These are phyloP conservation scores for Lachnellula cervina DNA, from an alignment of 2,329 filamentous ascomycete species.

Conservation along the genomic window DNA sequence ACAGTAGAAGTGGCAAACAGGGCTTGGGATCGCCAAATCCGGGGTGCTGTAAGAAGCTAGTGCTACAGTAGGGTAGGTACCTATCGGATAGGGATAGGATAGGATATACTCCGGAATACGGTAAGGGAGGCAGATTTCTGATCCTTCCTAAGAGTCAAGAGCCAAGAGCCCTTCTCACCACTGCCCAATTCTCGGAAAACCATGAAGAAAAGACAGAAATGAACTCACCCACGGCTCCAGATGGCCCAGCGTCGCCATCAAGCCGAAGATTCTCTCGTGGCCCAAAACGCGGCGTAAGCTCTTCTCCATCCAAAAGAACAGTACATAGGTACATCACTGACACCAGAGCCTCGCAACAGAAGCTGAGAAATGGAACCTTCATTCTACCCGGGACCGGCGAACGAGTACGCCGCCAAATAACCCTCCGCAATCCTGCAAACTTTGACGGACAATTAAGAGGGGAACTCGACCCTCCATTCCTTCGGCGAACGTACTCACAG, in stretches of 20 bases:
- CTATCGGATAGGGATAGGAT: no score
- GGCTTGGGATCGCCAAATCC: no score
- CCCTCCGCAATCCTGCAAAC: constrained; percentile 54
- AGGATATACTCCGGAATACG: no score
- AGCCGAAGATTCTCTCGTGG: constrained; percentile 18
- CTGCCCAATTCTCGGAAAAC: constrained; percentile 1
- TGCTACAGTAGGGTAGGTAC: no score
- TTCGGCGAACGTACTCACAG: constrained; percentile 19
- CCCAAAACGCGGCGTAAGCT: constrained; percentile 25
- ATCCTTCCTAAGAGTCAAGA: not conserved
- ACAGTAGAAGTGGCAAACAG: no score
- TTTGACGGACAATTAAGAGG: constrained; percentile 18
- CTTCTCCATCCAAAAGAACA: not conserved
- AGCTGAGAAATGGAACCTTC: constrained; percentile 80
- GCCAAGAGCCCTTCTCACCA: not conserved
- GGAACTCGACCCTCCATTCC: constrained; percentile 12
- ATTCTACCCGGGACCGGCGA: constrained; percentile 84
- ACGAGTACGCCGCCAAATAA: constrained; percentile 74
- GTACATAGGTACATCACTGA: not conserved
- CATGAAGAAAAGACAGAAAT: constrained; percentile 24
- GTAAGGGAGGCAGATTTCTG: not conserved
- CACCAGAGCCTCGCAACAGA: constrained; percentile 37
- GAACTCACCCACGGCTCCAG: constrained; percentile 28
- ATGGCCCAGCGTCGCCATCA: constrained; percentile 22
- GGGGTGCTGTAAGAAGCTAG: no score